These are phyloP conservation scores for Starmerella lactis-condensi DNA, from an alignment of 805 yeast species.

Conservation along the genomic window DNA sequence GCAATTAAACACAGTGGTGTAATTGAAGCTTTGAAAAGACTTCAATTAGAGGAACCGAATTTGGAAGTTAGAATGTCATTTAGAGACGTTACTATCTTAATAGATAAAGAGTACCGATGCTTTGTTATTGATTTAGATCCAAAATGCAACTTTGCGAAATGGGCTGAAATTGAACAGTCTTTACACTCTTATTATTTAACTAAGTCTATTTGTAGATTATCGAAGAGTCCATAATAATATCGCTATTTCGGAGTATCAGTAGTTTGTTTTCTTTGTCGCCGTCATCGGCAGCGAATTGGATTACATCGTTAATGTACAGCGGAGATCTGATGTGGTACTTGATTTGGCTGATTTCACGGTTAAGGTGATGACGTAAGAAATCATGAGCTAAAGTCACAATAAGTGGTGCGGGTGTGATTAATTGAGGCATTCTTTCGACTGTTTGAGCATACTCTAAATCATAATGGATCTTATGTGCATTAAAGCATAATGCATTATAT, in stretches of 20 bases:
- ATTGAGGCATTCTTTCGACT: slow-evolving; percentile 40
- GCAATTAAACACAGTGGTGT: too few relatives aligned
- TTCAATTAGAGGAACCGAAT: background rate
- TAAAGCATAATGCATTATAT: slow-evolving; percentile 60
- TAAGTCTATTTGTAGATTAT: slow-evolving; percentile 8
- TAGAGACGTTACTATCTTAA: slow-evolving; percentile 38
- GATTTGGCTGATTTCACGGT: slow-evolving; percentile 20
- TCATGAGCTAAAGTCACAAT: slow-evolving; percentile 40
- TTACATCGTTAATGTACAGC: slow-evolving; percentile 27
- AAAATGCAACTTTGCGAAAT: slow-evolving; percentile 30
- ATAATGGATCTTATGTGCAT: slow-evolving; percentile 71
- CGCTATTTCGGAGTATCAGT: too few relatives aligned
- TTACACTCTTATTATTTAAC: slow-evolving; percentile 8
- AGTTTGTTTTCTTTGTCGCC: slow-evolving; percentile 1
- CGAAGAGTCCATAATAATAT: too few relatives aligned
- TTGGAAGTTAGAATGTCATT: slow-evolving; percentile 28
- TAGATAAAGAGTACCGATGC: slow-evolving; percentile 26
- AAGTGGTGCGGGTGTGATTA: slow-evolving; percentile 70
- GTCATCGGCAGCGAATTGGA: background rate
- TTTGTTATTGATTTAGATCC: slow-evolving; percentile 36
- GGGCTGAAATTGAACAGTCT: slow-evolving; percentile 29
- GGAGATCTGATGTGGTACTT: slow-evolving; percentile 36
- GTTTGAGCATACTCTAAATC: slow-evolving; percentile 35
- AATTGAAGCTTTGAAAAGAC: too few relatives aligned
- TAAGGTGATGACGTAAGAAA: too few relatives aligned